Base-by-base conservation (phyloP, 306 rosid genomes). In the Betula pendula region DNA sequence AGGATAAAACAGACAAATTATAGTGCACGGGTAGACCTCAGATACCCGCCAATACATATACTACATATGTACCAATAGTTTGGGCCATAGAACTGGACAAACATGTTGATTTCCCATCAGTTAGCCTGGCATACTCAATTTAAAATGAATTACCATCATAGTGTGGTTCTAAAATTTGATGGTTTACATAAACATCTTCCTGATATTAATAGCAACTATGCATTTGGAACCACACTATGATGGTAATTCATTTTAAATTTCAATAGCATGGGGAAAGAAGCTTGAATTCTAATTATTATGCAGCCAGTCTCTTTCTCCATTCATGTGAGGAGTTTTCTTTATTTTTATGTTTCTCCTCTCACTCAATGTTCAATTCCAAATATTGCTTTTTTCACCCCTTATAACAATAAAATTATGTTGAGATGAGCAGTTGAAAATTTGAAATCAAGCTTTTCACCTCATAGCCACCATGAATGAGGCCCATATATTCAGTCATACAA, bases 401-500 rank as follows among this genome's bases (percentile, higher is more conserved):
- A 16, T 42, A 22, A 4, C n/a, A 5, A 1, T 17, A 43, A 3
- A 62, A 3, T 44, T 4, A 6, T 2, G 4, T 35, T 25, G n/a
- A 29, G 11, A 27, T 5, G 22, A 53, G 42, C 3, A 44, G 33
- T 33, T 43, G 2, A 76, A 20, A 70, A 44, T 22, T 33, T 43
- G 2, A 76, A 20, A 70, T 58, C 51, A 67, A 74, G 56, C 0
- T 45, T 70, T 66, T 25, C 67, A 94, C 97, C 96, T 92, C 98
- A 65, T 94, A 94, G 79, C 93, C 93, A 78, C 98, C 97, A n/a
- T 83, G 70, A 79, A 94, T 88, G 73, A 94, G 97, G 75, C 98
- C 98, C 98, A 94, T 94, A 77, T 92, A 94, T 81, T 94, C 98
- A 83, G 91, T 92, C 98, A 94, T 94, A 81, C 97, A 94, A 45